These are phyloP conservation scores for Aspergillus bridgeri DNA, from an alignment of 495 filamentous ascomycete genomes.

Conservation along the genomic window DNA sequence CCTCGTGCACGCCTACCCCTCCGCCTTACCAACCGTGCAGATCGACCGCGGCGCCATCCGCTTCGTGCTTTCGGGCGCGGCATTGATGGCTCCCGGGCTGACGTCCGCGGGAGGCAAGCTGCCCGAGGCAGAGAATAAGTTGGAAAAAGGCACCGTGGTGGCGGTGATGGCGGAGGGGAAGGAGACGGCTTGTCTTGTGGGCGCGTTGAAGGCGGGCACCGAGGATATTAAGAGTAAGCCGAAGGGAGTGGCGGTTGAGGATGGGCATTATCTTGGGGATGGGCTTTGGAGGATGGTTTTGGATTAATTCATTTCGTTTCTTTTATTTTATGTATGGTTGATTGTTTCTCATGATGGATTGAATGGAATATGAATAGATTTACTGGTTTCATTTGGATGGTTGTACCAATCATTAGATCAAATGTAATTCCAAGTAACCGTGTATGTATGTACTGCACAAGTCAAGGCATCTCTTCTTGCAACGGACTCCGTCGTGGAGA, in stretches of 20 bases:
- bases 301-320: constrained; percentile 46
- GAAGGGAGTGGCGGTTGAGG: constrained; percentile 89
- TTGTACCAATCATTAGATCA: too few species aligned
- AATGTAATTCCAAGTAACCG: too few species aligned
- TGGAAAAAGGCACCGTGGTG: constrained; percentile 77
- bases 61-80: constrained; percentile 88
- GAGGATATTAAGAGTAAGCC: constrained; percentile 89
- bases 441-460: not conserved
- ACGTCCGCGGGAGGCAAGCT: constrained; percentile 77
- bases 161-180: constrained; percentile 92
- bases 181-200: constrained; percentile 84
- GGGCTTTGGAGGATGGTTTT: constrained; percentile 80
- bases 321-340: too few species aligned
- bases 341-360: not conserved
- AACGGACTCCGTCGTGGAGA: constrained; percentile 20
- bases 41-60: constrained; percentile 96
- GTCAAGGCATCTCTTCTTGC: not conserved
- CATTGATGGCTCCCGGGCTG: constrained; percentile 91
- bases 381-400: too few species aligned
- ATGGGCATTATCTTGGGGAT: constrained; percentile 90
- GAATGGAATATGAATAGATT: not conserved
- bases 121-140: constrained; percentile 52
- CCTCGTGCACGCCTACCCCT: constrained; percentile 63
- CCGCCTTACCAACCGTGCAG: constrained; percentile 46
- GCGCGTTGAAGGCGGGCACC: constrained; percentile 79